Percentiles rank a stretch among this genome's conserved stretches.
Evolutionary conservation across 495 filamentous ascomycete genomes (phyloP).

Genomic region (Tuber magnatum): DNA sequence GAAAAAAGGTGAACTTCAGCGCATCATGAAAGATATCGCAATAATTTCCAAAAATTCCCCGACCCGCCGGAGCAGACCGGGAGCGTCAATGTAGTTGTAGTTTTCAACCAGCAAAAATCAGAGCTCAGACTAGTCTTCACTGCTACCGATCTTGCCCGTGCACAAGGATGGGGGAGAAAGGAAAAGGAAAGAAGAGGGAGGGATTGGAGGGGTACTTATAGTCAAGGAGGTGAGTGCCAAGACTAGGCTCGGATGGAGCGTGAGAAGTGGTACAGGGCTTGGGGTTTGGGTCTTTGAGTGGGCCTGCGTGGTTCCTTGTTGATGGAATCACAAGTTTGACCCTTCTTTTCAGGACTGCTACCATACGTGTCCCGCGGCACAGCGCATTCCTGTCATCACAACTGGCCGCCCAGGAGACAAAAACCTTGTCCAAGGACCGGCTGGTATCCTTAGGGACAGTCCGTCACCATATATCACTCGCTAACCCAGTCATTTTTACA

Average conservation of each 20-base stretch:
- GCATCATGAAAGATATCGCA: background rate
- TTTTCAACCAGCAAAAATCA: constrained; percentile 2
- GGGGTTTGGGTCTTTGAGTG: background rate
- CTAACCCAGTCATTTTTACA: no score
- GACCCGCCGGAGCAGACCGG: background rate
- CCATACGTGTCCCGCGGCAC: no score
- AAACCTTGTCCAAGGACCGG: no score
- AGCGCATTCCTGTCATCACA: no score
- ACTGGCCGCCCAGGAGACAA: no score
- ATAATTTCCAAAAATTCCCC: background rate
- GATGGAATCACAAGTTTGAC: background rate
- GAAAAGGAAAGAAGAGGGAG: background rate
- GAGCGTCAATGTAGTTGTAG: background rate
- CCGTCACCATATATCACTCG: no score
- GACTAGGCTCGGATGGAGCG: background rate
- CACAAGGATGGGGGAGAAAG: background rate
- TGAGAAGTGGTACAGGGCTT: no score
- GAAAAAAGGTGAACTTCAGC: background rate
- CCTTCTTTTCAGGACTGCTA: no score
- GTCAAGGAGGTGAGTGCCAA: background rate
- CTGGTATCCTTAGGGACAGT: no score
- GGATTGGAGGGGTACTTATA: background rate
- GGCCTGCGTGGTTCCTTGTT: background rate
- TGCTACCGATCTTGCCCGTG: background rate
- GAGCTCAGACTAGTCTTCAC: background rate